phyloP scores from a whole-genome alignment of 306 rosid genomes.

The Inga oerstediana region DNA sequence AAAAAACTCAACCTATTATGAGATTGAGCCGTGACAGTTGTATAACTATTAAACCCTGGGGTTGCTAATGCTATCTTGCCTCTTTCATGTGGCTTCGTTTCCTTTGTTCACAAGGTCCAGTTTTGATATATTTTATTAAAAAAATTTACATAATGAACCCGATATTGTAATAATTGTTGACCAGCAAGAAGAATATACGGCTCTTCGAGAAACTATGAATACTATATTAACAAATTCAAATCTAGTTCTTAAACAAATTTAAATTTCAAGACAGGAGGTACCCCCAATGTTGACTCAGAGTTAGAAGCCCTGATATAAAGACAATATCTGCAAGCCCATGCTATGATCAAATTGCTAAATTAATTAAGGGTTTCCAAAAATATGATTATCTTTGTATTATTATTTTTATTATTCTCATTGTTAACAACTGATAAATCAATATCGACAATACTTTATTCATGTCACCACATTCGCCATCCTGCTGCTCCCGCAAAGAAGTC shows the following conservation, averaged over 20 bases:
- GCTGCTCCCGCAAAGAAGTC: conserved; percentile 7
- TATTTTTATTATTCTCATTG: not conserved
- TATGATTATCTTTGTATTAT: not conserved
- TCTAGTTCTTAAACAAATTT: not conserved
- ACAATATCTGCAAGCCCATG: not conserved
- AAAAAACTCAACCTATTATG: too few species aligned
- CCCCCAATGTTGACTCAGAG: not conserved
- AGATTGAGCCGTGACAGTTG: too few species aligned
- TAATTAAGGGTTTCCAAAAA: not conserved
- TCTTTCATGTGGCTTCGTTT: not conserved
- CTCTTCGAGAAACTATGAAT: not conserved
- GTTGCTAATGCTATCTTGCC: not conserved
- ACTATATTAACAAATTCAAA: not conserved
- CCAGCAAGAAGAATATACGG: too few species aligned
- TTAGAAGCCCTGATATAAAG: not conserved
- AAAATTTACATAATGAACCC: not conserved
- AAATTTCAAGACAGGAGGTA: not conserved
- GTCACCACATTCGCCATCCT: not conserved
- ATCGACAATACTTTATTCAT: not conserved
- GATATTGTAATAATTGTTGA: too few species aligned
- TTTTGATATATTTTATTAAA: not conserved
- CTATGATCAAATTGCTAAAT: not conserved
- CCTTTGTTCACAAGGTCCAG: too few species aligned
- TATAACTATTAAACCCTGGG: not conserved
- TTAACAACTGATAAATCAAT: not conserved